These are phyloP conservation scores for Termitomyces sp. DNA, from an alignment of 1,284 basidiomycete genomes.

Conservation along the genomic window DNA sequence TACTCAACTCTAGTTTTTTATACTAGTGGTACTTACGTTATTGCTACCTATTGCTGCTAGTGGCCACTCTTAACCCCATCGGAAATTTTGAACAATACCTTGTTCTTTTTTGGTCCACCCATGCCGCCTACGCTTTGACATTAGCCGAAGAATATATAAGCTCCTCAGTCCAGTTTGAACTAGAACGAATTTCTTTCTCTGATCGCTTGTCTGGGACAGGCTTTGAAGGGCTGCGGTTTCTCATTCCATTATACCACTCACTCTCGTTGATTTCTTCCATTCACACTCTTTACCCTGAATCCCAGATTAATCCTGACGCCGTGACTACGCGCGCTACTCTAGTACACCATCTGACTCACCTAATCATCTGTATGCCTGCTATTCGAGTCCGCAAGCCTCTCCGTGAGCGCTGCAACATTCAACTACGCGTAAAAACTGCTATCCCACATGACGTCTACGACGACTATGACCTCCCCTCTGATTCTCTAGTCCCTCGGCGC, in stretches of 20 bases:
- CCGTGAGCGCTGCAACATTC: slow-evolving; percentile 19
- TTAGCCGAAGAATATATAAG: background rate
- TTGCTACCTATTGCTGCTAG: background rate
- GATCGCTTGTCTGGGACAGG: background rate
- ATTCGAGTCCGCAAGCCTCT: slow-evolving; percentile 15
- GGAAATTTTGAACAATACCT: background rate
- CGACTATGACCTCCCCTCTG: background rate
- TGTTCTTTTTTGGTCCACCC: background rate
- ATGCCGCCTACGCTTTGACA: background rate
- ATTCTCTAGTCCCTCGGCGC: background rate
- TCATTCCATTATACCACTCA: background rate
- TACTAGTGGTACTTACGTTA: background rate
- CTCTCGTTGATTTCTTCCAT: background rate
- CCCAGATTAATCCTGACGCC: background rate
- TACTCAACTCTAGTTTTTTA: background rate
- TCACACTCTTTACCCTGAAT: background rate
- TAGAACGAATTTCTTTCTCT: background rate
- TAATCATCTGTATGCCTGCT: slow-evolving; percentile 14
- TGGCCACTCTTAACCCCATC: background rate
- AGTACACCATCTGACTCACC: background rate
- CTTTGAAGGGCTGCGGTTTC: background rate
- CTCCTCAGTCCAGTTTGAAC: background rate
- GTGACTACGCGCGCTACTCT: background rate
- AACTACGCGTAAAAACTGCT: slow-evolving; percentile 15
- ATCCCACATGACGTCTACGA: slow-evolving; percentile 9